Evolutionary conservation across 331 rosid species (phyloP).

Genomic region (Prunus yedoensis): DNA sequence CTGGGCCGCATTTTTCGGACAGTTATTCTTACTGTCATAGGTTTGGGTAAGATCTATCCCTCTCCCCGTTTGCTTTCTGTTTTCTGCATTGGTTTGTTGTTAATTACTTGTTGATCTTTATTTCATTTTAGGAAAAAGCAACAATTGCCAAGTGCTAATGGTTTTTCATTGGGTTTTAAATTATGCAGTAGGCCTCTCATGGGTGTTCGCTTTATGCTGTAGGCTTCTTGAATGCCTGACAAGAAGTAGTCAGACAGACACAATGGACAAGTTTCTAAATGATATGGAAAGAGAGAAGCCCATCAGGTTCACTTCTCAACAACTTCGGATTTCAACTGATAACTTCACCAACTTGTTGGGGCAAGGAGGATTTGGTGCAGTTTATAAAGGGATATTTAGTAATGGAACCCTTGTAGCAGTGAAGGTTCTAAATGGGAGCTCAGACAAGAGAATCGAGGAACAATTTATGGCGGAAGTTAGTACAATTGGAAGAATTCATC

Average conservation of each 20-base stretch:
- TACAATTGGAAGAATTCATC: constrained; percentile 55
- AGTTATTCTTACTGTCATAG: too few species aligned
- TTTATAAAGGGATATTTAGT: constrained; percentile 36
- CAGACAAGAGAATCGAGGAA: constrained; percentile 34
- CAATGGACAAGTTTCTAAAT: constrained; percentile 39
- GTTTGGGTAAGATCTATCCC: constrained; percentile 13
- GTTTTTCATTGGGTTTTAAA: not conserved
- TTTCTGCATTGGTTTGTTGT: not conserved
- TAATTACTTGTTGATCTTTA: not conserved
- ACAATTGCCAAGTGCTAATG: not conserved
- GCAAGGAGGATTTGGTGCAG: constrained; percentile 48
- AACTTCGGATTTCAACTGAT: constrained; percentile 40
- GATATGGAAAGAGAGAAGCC: constrained; percentile 56
- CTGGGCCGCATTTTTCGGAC: too few species aligned
- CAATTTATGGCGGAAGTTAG: constrained; percentile 65
- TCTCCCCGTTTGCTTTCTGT: not conserved
- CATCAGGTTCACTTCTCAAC: constrained; percentile 33
- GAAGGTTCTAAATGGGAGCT: constrained; percentile 36
- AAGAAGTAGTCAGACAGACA: too few species aligned
- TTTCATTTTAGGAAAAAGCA: too few species aligned
- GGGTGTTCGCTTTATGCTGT: too few species aligned
- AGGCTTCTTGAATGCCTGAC: accelerated
- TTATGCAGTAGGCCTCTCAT: constrained; percentile 2
- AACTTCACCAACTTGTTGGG: constrained; percentile 41
- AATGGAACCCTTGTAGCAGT: constrained; percentile 38